Conservation (phyloP, 441 rosid genomes). For the Erodium trifolium region DNA sequence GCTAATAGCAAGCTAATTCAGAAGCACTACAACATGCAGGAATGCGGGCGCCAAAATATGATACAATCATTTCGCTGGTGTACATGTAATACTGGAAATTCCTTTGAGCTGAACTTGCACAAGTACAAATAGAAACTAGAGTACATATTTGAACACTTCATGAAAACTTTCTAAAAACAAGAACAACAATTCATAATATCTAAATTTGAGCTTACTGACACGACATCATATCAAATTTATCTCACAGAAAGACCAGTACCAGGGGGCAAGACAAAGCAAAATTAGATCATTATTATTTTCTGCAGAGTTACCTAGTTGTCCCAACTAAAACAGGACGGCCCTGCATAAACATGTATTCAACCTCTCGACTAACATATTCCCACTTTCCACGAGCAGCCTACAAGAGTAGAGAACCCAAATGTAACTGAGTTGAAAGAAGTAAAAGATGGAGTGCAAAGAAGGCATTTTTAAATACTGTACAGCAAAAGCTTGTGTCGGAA, state of each 20-base stretch:
- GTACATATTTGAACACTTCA: neutral
- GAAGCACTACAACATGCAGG: no score
- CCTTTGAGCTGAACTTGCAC: neutral
- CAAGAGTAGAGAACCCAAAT: conserved; percentile 21
- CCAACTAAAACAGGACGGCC: conserved; percentile 99
- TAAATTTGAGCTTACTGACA: neutral
- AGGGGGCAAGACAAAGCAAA: conserved; percentile 3
- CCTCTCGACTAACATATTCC: conserved; percentile 81
- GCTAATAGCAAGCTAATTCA: no score
- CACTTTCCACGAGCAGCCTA: conserved; percentile 96
- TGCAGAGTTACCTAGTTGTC: conserved; percentile 64
- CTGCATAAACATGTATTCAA: conserved; percentile 76
- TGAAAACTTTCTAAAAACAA: conserved; percentile 1
- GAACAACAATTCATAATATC: neutral
- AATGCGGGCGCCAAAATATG: no score
- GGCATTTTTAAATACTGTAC: conserved; percentile 32
- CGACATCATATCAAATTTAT: neutral
- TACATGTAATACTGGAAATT: neutral
- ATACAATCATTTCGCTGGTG: neutral
- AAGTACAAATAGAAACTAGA: conserved; percentile 5
- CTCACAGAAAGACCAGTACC: neutral
- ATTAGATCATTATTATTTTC: neutral
- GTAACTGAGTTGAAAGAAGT: conserved; percentile 13
- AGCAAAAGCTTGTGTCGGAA: conserved; percentile 92
- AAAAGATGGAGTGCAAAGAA: neutral